Evolutionary conservation across 345 rosid genomes (phyloP), one percentile per base, ranked within the genome.

Genomic region (Corymbia maculata): DNA sequence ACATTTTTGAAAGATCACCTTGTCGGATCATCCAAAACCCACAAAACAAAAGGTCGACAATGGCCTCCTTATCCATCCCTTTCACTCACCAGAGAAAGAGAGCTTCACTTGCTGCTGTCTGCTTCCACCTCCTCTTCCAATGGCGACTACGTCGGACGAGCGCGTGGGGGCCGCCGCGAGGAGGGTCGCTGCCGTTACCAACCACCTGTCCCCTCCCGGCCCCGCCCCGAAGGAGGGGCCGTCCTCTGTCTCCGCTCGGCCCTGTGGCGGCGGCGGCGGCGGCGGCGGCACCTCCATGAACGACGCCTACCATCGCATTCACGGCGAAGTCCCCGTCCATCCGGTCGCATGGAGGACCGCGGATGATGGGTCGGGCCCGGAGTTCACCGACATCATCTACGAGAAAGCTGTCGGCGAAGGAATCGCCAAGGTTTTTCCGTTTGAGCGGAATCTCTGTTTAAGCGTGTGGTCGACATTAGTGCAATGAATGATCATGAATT

Each of bases 341-440:
- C 91, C 90, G 55, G 97, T 96, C 17, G 92, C 92, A 49, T 98
- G 98, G 99, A 93, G 90, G 90, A 88, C 82, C 89, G 91, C 91
- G 44, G 30, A 88, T 57, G 95, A 92, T 86, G 93, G 92, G 52
- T 86, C 90, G 10, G 92, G 89, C 17, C 91, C 86, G 80, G 96
- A 92, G 75, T 95, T 96, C 92, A 88, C 91, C 79, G 99, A 96
- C 90, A 92, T 97, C 82, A 85, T 96, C 28, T 98, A 96, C 59
- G 98, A 96, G 92, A 98, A 98, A 89, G 96, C 99, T 0, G 91
- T 92, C 6, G 98, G 89, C 47, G 99, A 98, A 92, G 98, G 93
- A 66, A 98, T 98, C 70, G 99, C 98, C 24, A 96, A 96, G 98
- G 99, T 95, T 59, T 55, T 49, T 42, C 68, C 68, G 32, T 21